Evolutionary conservation across 2,329 filamentous ascomycete genomes (phyloP).

Genomic region (Catunica adiposa): DNA sequence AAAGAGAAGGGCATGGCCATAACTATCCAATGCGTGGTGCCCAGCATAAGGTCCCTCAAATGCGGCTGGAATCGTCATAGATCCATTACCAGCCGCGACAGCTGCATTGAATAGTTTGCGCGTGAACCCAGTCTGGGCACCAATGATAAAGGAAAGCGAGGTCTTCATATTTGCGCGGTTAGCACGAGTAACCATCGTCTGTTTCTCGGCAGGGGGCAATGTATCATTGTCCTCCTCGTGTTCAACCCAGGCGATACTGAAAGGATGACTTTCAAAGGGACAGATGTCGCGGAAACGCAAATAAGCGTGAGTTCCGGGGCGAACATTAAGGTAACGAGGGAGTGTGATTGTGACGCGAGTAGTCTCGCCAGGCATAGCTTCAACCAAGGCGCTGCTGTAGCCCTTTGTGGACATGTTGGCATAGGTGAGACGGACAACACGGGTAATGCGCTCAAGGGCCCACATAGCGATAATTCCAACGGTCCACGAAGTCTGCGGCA

Average conservation of each 20-base stretch:
- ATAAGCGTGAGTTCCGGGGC: slow-evolving; percentile 59
- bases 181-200: slow-evolving; percentile 22
- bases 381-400: slow-evolving; percentile 47
- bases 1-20: slow-evolving; percentile 80
- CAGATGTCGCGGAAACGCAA: slow-evolving; percentile 51
- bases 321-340: slow-evolving; percentile 47
- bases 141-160: slow-evolving; percentile 65
- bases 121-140: slow-evolving; percentile 77
- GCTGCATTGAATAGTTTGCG: slow-evolving; percentile 62
- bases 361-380: slow-evolving; percentile 52
- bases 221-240: slow-evolving; percentile 29
- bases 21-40: slow-evolving; percentile 74
- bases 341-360: slow-evolving; percentile 54
- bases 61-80: slow-evolving; percentile 50
- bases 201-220: slow-evolving; percentile 27
- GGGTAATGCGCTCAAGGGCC: slow-evolving; percentile 50
- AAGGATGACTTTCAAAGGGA: slow-evolving; percentile 60
- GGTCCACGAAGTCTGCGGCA: slow-evolving; percentile 60
- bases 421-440: slow-evolving; percentile 47
- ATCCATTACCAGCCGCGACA: slow-evolving; percentile 31
- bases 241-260: slow-evolving; percentile 61
- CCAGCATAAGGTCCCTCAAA: slow-evolving; percentile 83
- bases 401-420: slow-evolving; percentile 45
- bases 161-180: slow-evolving; percentile 31
- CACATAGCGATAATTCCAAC: slow-evolving; percentile 61